Percentiles rank a stretch among this genome's conserved stretches.
Evolutionary conservation across 2,329 filamentous ascomycete genomes (phyloP).

Genomic region (Geosmithia putterillii): DNA sequence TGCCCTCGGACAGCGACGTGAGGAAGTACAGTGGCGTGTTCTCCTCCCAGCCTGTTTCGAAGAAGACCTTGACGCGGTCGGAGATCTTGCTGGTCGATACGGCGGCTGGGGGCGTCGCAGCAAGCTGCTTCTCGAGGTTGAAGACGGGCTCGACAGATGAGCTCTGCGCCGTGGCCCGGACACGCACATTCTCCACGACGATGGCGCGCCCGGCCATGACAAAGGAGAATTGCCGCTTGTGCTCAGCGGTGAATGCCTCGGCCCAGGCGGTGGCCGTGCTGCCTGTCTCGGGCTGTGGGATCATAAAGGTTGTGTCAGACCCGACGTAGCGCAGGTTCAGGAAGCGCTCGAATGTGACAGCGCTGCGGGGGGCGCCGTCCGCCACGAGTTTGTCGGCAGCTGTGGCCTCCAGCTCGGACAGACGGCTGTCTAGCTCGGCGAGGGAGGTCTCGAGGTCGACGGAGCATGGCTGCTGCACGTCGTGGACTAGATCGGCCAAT

Average conservation of each 20-base stretch:
- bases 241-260: slow-evolving; percentile 18
- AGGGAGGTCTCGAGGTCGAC: slow-evolving; percentile 38
- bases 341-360: slow-evolving; percentile 27
- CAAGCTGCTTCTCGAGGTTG: not conserved
- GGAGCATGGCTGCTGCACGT: slow-evolving; percentile 67
- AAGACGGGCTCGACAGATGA: slow-evolving; percentile 6
- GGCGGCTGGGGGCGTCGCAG: slow-evolving; percentile 12
- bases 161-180: slow-evolving; percentile 30
- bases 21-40: slow-evolving; percentile 29
- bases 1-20: slow-evolving; percentile 23
- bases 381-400: not conserved
- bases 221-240: slow-evolving; percentile 28
- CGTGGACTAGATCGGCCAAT: slow-evolving; percentile 82
- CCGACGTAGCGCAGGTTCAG: slow-evolving; percentile 30
- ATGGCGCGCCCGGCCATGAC: slow-evolving; percentile 27
- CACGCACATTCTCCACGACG: slow-evolving; percentile 27
- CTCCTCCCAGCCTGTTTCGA: slow-evolving; percentile 52
- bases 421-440: slow-evolving; percentile 13
- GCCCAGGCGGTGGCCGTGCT: slow-evolving; percentile 19
- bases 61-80: slow-evolving; percentile 12
- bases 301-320: slow-evolving; percentile 26
- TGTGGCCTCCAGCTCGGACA: not conserved
- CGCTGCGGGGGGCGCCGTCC: slow-evolving; percentile 6
- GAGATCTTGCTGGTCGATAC: slow-evolving; percentile 38
- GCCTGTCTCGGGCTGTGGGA: slow-evolving; percentile 13